Percentiles rank a stretch among this genome's conserved stretches.
Evolutionary conservation across 108 stramenopile species (phyloP).

Genomic region (Pseudonitzschia delicatissima): DNA sequence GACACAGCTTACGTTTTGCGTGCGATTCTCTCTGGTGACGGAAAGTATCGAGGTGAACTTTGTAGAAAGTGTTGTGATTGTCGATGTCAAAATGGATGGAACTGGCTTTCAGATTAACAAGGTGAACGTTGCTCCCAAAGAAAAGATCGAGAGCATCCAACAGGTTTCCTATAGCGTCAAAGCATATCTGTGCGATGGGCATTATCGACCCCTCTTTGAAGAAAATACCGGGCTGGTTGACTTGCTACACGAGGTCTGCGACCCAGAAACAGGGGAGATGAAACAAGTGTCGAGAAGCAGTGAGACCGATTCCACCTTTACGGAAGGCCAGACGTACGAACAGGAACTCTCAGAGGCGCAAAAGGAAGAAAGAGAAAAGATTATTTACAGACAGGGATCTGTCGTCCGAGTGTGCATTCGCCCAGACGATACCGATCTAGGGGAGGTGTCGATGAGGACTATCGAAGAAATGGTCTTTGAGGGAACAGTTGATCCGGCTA

Average conservation of each 20-base stretch:
- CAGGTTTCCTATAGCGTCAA: neutral
- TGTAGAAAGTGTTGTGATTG: neutral
- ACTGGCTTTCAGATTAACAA: neutral
- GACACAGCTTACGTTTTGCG: neutral
- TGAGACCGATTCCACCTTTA: neutral
- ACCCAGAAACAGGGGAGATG: neutral
- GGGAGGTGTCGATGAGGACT: constrained; percentile 1
- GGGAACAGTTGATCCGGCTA: neutral
- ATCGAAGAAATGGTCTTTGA: constrained; percentile 2
- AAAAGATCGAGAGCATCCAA: neutral
- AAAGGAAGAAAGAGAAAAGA: neutral
- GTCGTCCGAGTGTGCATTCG: neutral
- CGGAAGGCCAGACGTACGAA: neutral
- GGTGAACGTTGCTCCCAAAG: neutral
- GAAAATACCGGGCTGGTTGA: neutral
- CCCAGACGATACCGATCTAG: neutral
- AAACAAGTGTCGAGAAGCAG: neutral
- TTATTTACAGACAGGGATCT: neutral
- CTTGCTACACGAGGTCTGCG: neutral
- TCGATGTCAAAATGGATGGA: neutral
- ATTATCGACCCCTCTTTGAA: neutral
- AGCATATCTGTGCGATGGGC: neutral
- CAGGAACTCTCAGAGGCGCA: neutral
- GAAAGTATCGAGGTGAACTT: constrained; percentile 8
- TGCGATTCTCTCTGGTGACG: neutral